Conservation (phyloP, 495 filamentous ascomycete species). For the Penicillium paradoxum region DNA sequence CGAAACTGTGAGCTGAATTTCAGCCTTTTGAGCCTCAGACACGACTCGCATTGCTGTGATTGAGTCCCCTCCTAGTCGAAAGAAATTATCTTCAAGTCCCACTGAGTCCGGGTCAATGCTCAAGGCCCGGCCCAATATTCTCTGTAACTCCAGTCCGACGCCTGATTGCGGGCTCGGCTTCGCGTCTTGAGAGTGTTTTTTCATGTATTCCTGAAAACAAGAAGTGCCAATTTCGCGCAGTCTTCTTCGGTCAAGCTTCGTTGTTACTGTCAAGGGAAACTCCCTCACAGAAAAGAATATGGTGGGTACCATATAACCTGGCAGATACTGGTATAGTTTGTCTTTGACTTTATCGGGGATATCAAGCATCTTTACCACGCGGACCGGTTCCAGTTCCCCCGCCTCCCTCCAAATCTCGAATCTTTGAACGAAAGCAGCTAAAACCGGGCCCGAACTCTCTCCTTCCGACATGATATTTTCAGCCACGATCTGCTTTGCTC, state of each 20-base stretch:
- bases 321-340: background rate
- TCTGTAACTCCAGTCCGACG: background rate
- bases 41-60: conserved; percentile 56
- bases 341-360: background rate
- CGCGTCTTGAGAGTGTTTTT: background rate
- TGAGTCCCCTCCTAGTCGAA: conserved; percentile 32
- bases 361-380: background rate
- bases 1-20: background rate
- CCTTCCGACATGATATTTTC: too few relatives aligned
- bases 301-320: background rate
- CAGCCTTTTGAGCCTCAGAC: background rate
- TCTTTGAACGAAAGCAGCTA: too few relatives aligned
- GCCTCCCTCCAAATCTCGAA: too few relatives aligned
- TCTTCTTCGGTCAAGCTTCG: background rate
- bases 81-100: background rate
- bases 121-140: background rate
- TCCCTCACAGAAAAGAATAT: background rate
- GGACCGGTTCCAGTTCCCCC: conserved; percentile 12
- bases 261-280: background rate
- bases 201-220: background rate
- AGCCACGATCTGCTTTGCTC: too few relatives aligned
- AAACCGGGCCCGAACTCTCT: too few relatives aligned
- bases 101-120: conserved; percentile 11
- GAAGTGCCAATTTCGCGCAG: background rate
- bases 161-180: background rate